Conservation (phyloP, 352 stramenopile genomes). For the Phytophthora nicotianae region DNA sequence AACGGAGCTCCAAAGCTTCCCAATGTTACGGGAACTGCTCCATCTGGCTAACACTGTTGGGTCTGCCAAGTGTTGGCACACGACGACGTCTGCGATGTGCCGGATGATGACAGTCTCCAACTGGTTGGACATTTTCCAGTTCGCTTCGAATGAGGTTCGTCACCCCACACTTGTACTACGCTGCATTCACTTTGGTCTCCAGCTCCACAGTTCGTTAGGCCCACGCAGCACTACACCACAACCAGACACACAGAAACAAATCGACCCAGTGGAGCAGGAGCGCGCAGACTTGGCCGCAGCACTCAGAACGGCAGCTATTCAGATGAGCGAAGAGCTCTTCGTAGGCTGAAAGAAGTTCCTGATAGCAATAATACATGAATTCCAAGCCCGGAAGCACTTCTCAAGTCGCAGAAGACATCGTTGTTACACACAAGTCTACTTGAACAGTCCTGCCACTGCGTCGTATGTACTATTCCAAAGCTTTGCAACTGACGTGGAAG, state of each 20-base stretch:
- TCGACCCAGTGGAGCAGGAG: constrained; percentile 19
- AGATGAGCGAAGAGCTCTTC: constrained; percentile 34
- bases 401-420: not conserved
- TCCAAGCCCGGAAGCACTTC: no score
- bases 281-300: constrained; percentile 12
- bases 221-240: constrained; percentile 1
- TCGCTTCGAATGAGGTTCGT: constrained; percentile 28
- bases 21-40: constrained; percentile 27
- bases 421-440: constrained; percentile 28
- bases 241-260: constrained; percentile 10
- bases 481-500: constrained; percentile 24
- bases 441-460: constrained; percentile 43
- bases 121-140: constrained; percentile 37
- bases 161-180: constrained; percentile 47
- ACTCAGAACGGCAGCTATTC: constrained; percentile 27
- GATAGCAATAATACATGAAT: no score
- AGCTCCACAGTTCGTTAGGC: constrained; percentile 18
- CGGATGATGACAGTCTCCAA: constrained; percentile 31
- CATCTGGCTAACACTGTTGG: constrained; percentile 23
- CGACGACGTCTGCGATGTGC: constrained; percentile 35
- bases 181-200: constrained; percentile 35
- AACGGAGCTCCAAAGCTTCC: constrained; percentile 15
- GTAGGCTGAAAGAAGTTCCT: constrained; percentile 10
- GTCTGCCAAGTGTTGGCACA: constrained; percentile 46
- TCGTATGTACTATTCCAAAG: constrained; percentile 35